Percentiles rank a stretch among this genome's conserved stretches.
phyloP scores from a whole-genome alignment of 441 rosid genomes.

The Adansonia madagascariensis region DNA sequence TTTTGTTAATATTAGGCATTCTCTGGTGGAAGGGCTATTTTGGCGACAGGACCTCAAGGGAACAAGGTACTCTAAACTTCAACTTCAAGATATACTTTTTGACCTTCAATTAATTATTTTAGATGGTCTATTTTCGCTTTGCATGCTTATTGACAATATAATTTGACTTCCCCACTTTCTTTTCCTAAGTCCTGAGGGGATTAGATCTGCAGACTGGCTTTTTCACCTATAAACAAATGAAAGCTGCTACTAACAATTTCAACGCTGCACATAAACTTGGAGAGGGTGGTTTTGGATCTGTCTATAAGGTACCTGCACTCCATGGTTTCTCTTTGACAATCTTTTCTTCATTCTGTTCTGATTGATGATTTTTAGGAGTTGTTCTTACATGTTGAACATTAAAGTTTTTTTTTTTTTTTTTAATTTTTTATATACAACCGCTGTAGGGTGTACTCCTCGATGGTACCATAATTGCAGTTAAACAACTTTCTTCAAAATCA shows the following conservation, averaged over 20 bases:
- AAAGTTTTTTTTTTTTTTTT: neutral
- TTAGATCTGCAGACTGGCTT: slow-evolving; percentile 76
- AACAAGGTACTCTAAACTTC: slow-evolving; percentile 30
- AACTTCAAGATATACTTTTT: neutral
- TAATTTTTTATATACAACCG: neutral
- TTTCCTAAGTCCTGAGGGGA: slow-evolving; percentile 44
- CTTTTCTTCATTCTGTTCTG: neutral
- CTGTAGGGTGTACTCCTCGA: slow-evolving; percentile 48
- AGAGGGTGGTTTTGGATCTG: slow-evolving; percentile 89
- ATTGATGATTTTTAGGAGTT: neutral
- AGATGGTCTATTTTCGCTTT: neutral
- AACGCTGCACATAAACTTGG: slow-evolving; percentile 69
- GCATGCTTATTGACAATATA: neutral
- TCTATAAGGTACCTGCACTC: slow-evolving; percentile 51
- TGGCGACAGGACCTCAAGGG: slow-evolving; percentile 8
- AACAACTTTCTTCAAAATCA: slow-evolving; percentile 57
- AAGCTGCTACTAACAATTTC: slow-evolving; percentile 81
- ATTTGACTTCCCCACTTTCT: neutral
- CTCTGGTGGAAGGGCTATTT: slow-evolving; percentile 38
- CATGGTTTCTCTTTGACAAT: neutral
- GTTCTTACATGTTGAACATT: neutral
- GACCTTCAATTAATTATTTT: neutral
- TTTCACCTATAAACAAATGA: slow-evolving; percentile 67
- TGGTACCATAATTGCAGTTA: slow-evolving; percentile 54
- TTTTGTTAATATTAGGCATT: slow-evolving; percentile 29